These are phyloP conservation scores for Purpureocillium takamizusanense DNA, from an alignment of 2,329 filamentous ascomycete species.

Conservation along the genomic window DNA sequence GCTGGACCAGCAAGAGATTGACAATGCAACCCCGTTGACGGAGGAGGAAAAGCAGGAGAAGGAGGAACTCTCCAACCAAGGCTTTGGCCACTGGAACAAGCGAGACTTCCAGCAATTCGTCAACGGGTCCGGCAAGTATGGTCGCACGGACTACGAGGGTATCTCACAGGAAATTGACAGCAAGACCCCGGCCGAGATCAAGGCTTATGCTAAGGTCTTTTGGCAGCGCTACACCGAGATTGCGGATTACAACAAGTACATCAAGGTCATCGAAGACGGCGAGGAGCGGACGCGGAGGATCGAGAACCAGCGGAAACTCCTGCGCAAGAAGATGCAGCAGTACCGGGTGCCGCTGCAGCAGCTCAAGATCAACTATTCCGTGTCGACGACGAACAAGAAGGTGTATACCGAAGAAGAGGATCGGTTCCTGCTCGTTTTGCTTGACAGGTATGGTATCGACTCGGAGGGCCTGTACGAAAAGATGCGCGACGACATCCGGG, in stretches of 20 bases:
- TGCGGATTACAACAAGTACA: slow-evolving; percentile 77
- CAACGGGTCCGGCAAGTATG: slow-evolving; percentile 89
- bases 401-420: slow-evolving; percentile 99
- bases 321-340: slow-evolving; percentile 90
- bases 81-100: slow-evolving; percentile 92
- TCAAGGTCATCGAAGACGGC: slow-evolving; percentile 83
- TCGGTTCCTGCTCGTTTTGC: slow-evolving; percentile 84
- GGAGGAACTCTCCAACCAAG: slow-evolving; percentile 67
- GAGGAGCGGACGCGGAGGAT: slow-evolving; percentile 85
- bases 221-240: slow-evolving; percentile 95
- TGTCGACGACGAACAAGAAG: slow-evolving; percentile 99
- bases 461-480: slow-evolving; percentile 83
- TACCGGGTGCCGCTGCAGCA: slow-evolving; percentile 97
- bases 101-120: slow-evolving; percentile 98
- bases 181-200: slow-evolving; percentile 78
- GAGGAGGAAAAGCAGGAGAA: slow-evolving; percentile 89
- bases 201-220: slow-evolving; percentile 87
- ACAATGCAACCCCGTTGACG: slow-evolving; percentile 78
- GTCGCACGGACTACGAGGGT: slow-evolving; percentile 72
- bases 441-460: slow-evolving; percentile 88
- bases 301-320: slow-evolving; percentile 84
- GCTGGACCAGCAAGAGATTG: slow-evolving; percentile 84
- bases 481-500: slow-evolving; percentile 94
- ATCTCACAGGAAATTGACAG: slow-evolving; percentile 88
- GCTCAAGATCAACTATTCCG: slow-evolving; percentile 97